Evolutionary conservation across 768 basidiomycete species (phyloP), one percentile per base, ranked within the genome.

Genomic region (Tylopilus rubrobrunneus): DNA sequence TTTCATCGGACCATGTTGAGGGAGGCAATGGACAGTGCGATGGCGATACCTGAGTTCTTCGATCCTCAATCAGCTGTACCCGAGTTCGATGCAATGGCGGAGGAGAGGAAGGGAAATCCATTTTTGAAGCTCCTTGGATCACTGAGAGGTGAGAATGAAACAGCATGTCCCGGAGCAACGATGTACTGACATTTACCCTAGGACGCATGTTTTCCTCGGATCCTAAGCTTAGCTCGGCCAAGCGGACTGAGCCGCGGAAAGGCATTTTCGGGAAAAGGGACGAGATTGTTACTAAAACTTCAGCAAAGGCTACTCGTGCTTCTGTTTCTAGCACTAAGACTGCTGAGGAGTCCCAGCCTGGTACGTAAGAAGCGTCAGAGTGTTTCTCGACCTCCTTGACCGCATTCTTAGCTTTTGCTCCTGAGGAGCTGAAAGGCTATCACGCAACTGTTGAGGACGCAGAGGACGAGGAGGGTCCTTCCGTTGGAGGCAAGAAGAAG

Each of bases 61-160:
- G 81, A 86, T 62, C 73, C 74, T 29, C 74, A 71, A 51, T 73
- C 74, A 7, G 64, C 70, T 3, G 73, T 78, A 5, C 73, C 81
- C 49, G 74, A 78, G 46, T 76, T 78, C 45, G 65, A 74, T 39
- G 66, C 74, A 12, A 58, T 75, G 7, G 67, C 70, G 14, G 80
- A 83, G 23, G 77, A 80, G 49, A 74, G 77, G 49, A 85, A 84
- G 62, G 80, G 77, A 19, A 93, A 92, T 62, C 87, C 89, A 0
- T 91, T 93, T 67, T 67, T 92, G 61, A 90, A 85, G 65, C 68
- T 91, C 34, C 73, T 93, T 57, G 84, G 85, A 34, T 85, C 86
- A 14, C 66, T 92, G 53, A 78, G 85, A 80, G 90, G 89, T 84
- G 51, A 34, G 70, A 56, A 36, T 42, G 23, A 14, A 39, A 5